phyloP scores from a whole-genome alignment of 2,329 filamentous ascomycete genomes.

The Dendryphion nanum region DNA sequence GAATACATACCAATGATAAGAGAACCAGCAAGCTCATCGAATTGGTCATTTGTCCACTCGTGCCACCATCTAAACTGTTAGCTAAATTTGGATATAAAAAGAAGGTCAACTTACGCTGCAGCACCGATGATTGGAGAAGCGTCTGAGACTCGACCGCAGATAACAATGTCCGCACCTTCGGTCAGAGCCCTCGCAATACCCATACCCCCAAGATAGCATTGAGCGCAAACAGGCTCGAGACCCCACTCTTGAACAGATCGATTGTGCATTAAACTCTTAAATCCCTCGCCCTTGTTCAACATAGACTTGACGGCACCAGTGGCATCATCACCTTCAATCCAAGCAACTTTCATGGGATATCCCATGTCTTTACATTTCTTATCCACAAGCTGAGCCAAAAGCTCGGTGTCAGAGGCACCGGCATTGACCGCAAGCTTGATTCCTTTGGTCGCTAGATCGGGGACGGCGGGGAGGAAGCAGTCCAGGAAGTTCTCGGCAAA shows the following conservation, averaged over 20 bases:
- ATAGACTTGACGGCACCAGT: constrained; percentile 36
- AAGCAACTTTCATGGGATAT: constrained; percentile 32
- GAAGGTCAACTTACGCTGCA: constrained; percentile 19
- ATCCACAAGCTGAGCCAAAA: constrained; percentile 23
- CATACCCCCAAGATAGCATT: constrained; percentile 44
- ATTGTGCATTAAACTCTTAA: constrained; percentile 39
- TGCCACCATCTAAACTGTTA: constrained; percentile 40
- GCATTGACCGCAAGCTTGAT: constrained; percentile 34
- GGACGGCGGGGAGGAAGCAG: constrained; percentile 42
- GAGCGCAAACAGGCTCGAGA: constrained; percentile 29
- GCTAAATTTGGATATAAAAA: constrained; percentile 8
- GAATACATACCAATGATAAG: constrained; percentile 33
- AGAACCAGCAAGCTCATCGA: constrained; percentile 40
- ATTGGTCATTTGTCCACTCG: constrained; percentile 34
- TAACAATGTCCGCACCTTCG: constrained; percentile 44
- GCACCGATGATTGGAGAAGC: constrained; percentile 45
- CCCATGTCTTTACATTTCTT: constrained; percentile 25
- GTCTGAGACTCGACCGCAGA: constrained; percentile 45
- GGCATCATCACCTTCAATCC: constrained; percentile 46
- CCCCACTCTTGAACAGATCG: constrained; percentile 37
- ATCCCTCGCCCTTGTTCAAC: constrained; percentile 37
- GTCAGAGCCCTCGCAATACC: constrained; percentile 42
- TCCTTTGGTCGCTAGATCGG: constrained; percentile 22
- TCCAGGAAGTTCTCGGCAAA: constrained; percentile 48
- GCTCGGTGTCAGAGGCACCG: constrained; percentile 28